Percentiles rank a stretch among this genome's conserved stretches.
Conservation (phyloP, 768 basidiomycete species). For the Dentipellis sp. region DNA sequence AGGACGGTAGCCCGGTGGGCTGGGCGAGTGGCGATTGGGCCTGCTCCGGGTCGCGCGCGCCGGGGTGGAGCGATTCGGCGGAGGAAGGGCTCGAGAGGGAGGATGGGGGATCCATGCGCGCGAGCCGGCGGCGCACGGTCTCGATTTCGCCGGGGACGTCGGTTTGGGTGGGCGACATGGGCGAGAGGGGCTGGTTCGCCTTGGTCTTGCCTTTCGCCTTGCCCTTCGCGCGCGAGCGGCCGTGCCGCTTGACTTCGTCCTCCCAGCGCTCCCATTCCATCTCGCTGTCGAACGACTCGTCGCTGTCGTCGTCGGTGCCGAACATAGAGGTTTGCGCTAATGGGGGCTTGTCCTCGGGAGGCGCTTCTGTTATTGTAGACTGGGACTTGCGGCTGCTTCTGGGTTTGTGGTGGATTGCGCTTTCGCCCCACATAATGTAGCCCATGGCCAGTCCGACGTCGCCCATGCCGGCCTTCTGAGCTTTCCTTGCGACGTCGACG, state of each 20-base stretch:
- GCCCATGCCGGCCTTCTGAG: constrained; percentile 15
- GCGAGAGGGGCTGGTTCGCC: background rate
- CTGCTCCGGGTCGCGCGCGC: background rate
- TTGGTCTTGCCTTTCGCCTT: background rate
- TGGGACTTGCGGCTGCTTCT: background rate
- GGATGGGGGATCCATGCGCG: background rate
- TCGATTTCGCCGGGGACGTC: background rate
- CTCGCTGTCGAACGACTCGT: constrained; percentile 11
- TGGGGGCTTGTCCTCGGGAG: background rate
- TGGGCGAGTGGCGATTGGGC: background rate
- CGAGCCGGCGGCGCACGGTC: background rate
- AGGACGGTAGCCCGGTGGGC: background rate
- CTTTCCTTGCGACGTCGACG: constrained; percentile 11
- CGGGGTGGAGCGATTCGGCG: background rate
- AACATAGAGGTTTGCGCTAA: background rate
- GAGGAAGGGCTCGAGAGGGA: constrained; percentile 1
- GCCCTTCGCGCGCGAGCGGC: background rate
- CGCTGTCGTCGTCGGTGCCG: constrained; percentile 2
- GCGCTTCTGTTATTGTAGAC: background rate
- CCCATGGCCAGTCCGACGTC: constrained; percentile 10
- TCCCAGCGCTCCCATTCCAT: constrained; percentile 19
- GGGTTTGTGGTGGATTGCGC: background rate
- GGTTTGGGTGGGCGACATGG: background rate
- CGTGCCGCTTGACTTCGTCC: constrained; percentile 14
- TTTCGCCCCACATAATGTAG: constrained; percentile 6